Conservation (phyloP, 306 rosid species). For the Ziziphus jujuba region DNA sequence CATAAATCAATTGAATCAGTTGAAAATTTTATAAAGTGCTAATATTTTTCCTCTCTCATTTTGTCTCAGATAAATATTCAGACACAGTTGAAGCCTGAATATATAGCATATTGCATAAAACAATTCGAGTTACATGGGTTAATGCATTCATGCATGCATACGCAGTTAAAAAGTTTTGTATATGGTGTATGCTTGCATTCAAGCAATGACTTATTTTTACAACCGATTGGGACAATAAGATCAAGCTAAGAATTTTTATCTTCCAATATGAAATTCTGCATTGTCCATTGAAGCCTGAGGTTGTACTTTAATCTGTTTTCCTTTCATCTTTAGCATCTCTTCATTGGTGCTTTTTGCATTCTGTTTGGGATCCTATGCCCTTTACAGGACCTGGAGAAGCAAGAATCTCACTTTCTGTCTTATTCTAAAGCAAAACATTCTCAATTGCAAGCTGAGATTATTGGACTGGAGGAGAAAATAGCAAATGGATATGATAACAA, state of each 20-base stretch:
- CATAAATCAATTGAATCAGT: too few species aligned
- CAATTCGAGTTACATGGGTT: neutral
- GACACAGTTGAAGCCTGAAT: too few species aligned
- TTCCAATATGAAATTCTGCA: neutral
- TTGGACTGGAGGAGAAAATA: conserved; percentile 54
- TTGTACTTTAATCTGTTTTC: neutral
- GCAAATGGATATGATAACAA: conserved; percentile 38
- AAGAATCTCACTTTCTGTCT: conserved; percentile 48
- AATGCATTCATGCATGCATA: neutral
- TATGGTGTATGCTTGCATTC: neutral
- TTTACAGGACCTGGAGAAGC: conserved; percentile 63
- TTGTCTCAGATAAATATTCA: too few species aligned
- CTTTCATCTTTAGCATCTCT: neutral
- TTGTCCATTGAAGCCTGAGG: neutral
- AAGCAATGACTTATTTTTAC: too few species aligned
- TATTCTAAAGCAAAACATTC: conserved; percentile 34
- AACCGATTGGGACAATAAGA: too few species aligned
- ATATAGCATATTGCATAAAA: neutral
- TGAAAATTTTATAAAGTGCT: too few species aligned
- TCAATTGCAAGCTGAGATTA: conserved; percentile 49
- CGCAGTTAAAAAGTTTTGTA: neutral
- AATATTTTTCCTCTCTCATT: too few species aligned
- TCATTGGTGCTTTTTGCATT: neutral
- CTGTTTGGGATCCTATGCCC: conserved; percentile 17
- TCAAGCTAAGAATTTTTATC: neutral